A percentile compares a stretch with the other conserved stretches of the same genome.
phyloP scores from a whole-genome alignment of 2,329 filamentous ascomycete genomes.

The Gnomoniopsis sp. region DNA sequence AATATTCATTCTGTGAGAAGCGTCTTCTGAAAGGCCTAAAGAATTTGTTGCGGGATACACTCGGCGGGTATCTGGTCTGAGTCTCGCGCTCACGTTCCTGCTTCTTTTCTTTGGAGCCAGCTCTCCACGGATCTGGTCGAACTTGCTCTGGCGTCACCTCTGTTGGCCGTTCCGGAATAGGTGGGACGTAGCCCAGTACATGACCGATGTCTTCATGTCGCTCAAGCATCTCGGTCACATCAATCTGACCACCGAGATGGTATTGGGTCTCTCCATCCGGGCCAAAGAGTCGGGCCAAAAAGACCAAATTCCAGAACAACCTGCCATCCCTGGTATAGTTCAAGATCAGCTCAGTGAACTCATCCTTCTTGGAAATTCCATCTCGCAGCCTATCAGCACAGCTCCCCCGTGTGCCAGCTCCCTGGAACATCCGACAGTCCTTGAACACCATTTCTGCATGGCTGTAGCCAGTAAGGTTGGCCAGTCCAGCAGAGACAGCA shows the following conservation, averaged over 20 bases:
- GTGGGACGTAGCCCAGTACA: background rate
- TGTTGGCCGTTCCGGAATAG: background rate
- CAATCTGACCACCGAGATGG: slow-evolving; percentile 9
- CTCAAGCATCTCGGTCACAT: slow-evolving; percentile 11
- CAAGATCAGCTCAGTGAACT: slow-evolving; percentile 12
- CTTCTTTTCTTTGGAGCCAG: background rate
- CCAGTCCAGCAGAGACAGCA: slow-evolving; percentile 6
- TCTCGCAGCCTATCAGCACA: slow-evolving; percentile 10
- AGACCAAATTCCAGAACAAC: slow-evolving; percentile 12
- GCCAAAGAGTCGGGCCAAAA: slow-evolving; percentile 1
- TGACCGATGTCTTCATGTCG: slow-evolving; percentile 1
- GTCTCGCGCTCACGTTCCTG: background rate
- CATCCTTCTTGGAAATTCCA: background rate
- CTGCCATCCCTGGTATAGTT: slow-evolving; percentile 5
- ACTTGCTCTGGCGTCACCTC: background rate
- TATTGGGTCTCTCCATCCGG: background rate
- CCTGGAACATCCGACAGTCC: slow-evolving; percentile 12
- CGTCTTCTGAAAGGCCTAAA: slow-evolving; percentile 8
- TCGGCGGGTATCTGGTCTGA: slow-evolving; percentile 7
- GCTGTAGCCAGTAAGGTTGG: slow-evolving; percentile 2
- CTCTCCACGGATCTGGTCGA: background rate
- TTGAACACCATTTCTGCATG: background rate
- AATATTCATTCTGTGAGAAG: background rate
- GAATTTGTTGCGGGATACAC: slow-evolving; percentile 8
- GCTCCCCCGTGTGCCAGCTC: slow-evolving; percentile 1